Base-by-base conservation (phyloP, 805 yeast species). In the Vanderwaltozyma polyspora region DNA sequence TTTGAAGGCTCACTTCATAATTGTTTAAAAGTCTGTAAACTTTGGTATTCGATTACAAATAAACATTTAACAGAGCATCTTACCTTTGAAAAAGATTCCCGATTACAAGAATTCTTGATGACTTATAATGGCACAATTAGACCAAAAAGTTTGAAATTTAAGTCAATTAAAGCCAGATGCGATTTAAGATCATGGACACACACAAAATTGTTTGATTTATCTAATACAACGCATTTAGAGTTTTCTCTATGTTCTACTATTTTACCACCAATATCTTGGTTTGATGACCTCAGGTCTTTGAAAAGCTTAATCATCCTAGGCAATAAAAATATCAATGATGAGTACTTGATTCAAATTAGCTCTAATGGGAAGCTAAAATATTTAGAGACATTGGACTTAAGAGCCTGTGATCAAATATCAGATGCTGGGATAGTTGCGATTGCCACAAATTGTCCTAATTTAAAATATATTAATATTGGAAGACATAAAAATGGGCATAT, bases 351-450 rank as follows among this genome's bases (percentile, higher is more conserved):
- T 4, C 44, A 57, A 29, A 67, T 85, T 6, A 66, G 81, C 3
- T 59, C 61, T 23, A 48, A 55, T 32, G 16, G n/a, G 5, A n/a
- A 19, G 3, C 73, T 87, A 44, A 78, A 80, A 7, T 66, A 65
- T 26, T 64, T 87, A 38, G 70, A 68, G 43, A 66, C 68, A 21
- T 59, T 87, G 29, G 96, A 87, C 49, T 58, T 87, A 14, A 65
- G 96, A 28, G 95, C 94, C 0, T 85, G 95, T 59, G 86, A 81
- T 38, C 59, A 63, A 37, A 72, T 87, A 13, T 67, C 84, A 3
- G 95, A 87, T 61, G 60, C 71, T 17, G 89, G 95, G 1, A 59
- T 87, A 17, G 73, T 76, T 38, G 67, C 72, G n/a, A 57, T 87
- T 22, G 80, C 85, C 0, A 52, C 64, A 22, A 57, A 66, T 39